Percentiles rank a stretch among this genome's conserved stretches.
phyloP scores from a whole-genome alignment of 768 basidiomycete genomes.

The Serendipita indica region DNA sequence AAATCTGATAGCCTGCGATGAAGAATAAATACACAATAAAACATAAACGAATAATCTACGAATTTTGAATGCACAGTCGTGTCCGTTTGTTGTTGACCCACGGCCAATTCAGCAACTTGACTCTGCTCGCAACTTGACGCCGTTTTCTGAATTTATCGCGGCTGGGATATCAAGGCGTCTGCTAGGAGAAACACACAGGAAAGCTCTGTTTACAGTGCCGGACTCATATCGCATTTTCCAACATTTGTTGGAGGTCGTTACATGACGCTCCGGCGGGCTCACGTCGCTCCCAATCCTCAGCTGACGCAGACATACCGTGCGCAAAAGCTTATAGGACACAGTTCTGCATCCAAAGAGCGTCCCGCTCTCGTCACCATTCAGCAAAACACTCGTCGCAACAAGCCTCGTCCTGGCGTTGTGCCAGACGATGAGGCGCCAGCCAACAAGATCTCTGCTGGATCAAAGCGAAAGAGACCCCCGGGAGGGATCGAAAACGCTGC shows the following conservation, averaged over 20 bases:
- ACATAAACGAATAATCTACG: no score
- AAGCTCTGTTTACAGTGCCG: not conserved
- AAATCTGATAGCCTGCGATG: no score
- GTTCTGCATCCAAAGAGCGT: not conserved
- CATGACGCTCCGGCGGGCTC: not conserved
- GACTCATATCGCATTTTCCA: not conserved
- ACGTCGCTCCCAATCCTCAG: not conserved
- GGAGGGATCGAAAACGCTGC: not conserved
- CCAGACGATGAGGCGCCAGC: not conserved
- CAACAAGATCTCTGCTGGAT: not conserved
- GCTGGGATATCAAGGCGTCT: not conserved
- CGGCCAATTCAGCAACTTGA: no score
- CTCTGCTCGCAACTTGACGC: no score
- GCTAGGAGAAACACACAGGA: not conserved
- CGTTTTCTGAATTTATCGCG: no score
- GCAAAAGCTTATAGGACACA: not conserved
- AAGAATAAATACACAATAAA: no score
- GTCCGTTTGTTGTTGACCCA: no score
- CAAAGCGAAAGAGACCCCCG: not conserved
- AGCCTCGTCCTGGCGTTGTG: slow-evolving; percentile 3
- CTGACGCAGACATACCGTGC: not conserved
- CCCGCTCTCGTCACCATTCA: slow-evolving; percentile 5
- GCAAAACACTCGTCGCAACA: slow-evolving; percentile 4
- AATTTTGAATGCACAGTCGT: no score
- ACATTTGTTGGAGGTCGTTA: not conserved